Percentiles rank a stretch among this genome's conserved stretches.
Evolutionary conservation across 164 flowering plant species (phyloP).

Genomic region (Houttuynia cordata): DNA sequence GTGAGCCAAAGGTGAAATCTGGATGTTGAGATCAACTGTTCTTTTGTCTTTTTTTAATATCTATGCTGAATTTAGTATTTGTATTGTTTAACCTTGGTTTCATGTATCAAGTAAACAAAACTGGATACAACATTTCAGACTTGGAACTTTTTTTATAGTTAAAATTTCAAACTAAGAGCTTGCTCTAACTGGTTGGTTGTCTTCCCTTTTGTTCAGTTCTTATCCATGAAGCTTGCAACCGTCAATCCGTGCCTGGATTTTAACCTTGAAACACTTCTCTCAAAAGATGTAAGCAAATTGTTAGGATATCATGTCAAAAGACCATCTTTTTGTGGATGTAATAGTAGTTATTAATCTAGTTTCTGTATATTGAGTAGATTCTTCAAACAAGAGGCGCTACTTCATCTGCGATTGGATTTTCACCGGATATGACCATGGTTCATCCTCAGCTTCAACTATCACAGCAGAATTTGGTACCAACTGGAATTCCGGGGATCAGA

Average conservation of each 20-base stretch:
- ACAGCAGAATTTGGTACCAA: slow-evolving; percentile 38
- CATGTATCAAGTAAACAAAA: too few species aligned
- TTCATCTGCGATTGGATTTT: slow-evolving; percentile 43
- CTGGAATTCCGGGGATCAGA: slow-evolving; percentile 32
- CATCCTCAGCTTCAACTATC: slow-evolving; percentile 48
- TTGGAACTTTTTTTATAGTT: too few species aligned
- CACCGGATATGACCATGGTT: slow-evolving; percentile 35
- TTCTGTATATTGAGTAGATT: slow-evolving; percentile 23
- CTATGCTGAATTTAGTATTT: neutral
- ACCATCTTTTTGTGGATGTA: neutral
- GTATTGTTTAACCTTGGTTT: neutral
- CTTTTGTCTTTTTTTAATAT: neutral
- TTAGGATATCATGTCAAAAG: neutral
- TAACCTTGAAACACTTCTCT: slow-evolving; percentile 61
- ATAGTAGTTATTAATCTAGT: neutral
- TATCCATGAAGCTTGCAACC: slow-evolving; percentile 94
- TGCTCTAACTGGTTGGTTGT: neutral
- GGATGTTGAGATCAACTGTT: neutral
- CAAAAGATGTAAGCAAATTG: slow-evolving; percentile 58
- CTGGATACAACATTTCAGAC: too few species aligned
- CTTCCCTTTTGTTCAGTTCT: slow-evolving; percentile 38
- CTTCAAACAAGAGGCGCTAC: slow-evolving; percentile 38
- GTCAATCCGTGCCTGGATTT: slow-evolving; percentile 76
- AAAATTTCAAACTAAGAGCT: neutral
- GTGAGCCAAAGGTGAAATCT: too few species aligned